A percentile compares a stretch with the other conserved stretches of the same genome.
These are phyloP conservation scores for Henckelia pumila DNA, from an alignment of 257 asterid species.

Conservation along the genomic window DNA sequence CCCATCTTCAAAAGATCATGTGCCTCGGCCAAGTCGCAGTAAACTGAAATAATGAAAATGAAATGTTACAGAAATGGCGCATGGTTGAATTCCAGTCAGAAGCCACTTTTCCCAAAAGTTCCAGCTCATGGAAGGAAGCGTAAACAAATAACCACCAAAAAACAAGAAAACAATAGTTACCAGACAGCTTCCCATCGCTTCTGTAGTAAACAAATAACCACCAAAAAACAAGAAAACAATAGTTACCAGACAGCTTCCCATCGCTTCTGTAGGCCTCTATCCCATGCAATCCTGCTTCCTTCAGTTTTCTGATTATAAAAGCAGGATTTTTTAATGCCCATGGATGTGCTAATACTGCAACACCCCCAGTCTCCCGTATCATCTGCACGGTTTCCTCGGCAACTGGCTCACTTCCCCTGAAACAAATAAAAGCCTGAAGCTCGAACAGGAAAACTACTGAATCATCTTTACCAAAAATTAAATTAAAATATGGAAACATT, in stretches of 20 bases:
- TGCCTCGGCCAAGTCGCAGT: conserved; percentile 75
- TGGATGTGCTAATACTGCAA: conserved; percentile 95
- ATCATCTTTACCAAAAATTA: neutral
- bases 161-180: no score
- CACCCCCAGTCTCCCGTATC: conserved; percentile 87
- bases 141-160: no score
- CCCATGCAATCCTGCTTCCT: conserved; percentile 86
- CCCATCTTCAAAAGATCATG: conserved; percentile 81
- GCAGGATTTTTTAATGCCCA: conserved; percentile 90
- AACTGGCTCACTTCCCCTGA: conserved; percentile 90
- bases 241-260: conserved; percentile 76
- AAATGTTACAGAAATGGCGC: neutral
- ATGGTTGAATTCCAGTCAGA: neutral
- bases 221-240: no score
- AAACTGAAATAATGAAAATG: conserved; percentile 45
- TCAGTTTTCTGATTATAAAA: conserved; percentile 62
- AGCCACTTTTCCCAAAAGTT: neutral
- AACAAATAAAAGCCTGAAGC: conserved; percentile 11
- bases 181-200: no score
- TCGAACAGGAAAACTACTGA: neutral
- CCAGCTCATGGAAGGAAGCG: neutral
- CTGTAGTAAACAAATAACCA: no score
- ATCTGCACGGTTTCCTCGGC: conserved; percentile 76
- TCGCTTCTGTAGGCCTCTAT: conserved; percentile 90
- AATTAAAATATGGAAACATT: conserved; percentile 8